phyloP scores from a whole-genome alignment of 108 stramenopile genomes.

The Cyclotella atomus region DNA sequence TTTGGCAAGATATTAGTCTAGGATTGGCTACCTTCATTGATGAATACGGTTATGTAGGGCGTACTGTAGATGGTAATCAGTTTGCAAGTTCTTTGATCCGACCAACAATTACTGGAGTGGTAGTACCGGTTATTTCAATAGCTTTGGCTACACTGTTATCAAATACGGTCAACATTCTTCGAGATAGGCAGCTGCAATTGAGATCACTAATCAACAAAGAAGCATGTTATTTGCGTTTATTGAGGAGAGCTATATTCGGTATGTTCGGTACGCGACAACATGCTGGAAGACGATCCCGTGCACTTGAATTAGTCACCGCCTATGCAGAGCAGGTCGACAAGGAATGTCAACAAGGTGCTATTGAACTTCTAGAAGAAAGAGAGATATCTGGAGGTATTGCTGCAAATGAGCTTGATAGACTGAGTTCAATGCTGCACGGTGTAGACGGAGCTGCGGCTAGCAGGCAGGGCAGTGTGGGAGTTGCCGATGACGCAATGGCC shows the following conservation, averaged over 20 bases:
- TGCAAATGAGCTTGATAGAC: slow-evolving; percentile 36
- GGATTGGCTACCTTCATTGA: slow-evolving; percentile 19
- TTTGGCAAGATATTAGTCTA: slow-evolving; percentile 26
- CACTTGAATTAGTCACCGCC: slow-evolving; percentile 17
- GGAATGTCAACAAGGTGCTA: slow-evolving; percentile 31
- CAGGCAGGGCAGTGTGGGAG: slow-evolving; percentile 25
- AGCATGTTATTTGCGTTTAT: slow-evolving; percentile 40
- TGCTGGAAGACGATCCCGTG: slow-evolving; percentile 26
- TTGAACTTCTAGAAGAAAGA: slow-evolving; percentile 16
- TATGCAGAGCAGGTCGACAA: slow-evolving; percentile 32
- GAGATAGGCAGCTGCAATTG: slow-evolving; percentile 38
- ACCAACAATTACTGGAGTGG: slow-evolving; percentile 44
- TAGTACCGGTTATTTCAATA: slow-evolving; percentile 44
- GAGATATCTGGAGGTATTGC: slow-evolving; percentile 42
- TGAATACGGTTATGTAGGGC: background rate
- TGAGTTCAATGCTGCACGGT: slow-evolving; percentile 40
- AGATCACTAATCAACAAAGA: slow-evolving; percentile 42
- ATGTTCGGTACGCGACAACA: slow-evolving; percentile 48
- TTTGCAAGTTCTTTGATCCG: slow-evolving; percentile 29
- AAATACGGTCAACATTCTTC: slow-evolving; percentile 43
- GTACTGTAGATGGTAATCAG: slow-evolving; percentile 7
- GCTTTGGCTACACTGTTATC: slow-evolving; percentile 42
- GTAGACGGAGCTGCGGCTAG: slow-evolving; percentile 45
- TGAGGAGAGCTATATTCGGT: slow-evolving; percentile 40
- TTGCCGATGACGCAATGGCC: slow-evolving; percentile 18